These are phyloP conservation scores for Fusarium subglutinans DNA, from an alignment of 2,329 filamentous ascomycete species.

Conservation along the genomic window DNA sequence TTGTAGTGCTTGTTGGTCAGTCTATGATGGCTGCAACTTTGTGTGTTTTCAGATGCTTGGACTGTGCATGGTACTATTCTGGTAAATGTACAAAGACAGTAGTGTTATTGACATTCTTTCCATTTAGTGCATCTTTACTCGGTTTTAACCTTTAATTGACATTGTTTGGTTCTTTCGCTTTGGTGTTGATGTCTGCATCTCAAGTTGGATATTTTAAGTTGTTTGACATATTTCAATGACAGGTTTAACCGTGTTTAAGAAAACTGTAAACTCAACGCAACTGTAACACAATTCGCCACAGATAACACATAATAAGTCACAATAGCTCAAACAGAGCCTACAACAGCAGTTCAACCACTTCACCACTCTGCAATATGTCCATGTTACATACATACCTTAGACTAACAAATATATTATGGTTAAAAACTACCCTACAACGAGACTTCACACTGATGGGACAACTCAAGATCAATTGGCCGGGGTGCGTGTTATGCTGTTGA, in stretches of 20 bases:
- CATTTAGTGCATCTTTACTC: neutral
- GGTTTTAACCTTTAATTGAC: too few species aligned
- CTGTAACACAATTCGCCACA: neutral
- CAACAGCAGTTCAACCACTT: neutral
- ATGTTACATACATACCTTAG: neutral
- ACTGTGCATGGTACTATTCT: neutral
- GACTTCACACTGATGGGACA: neutral
- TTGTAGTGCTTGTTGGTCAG: neutral
- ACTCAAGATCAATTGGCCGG: neutral
- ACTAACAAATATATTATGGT: neutral
- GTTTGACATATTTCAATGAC: too few species aligned
- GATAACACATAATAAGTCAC: neutral
- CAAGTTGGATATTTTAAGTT: neutral
- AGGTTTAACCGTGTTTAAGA: neutral
- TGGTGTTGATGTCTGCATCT: neutral
- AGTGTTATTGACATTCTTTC: neutral
- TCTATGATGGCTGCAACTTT: neutral
- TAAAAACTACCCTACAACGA: slow-evolving; percentile 7
- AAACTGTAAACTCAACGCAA: neutral
- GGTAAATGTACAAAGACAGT: neutral
- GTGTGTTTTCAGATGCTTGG: neutral
- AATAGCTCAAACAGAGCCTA: neutral
- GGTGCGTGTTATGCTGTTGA: neutral
- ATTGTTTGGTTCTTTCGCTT: neutral
- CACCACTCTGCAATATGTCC: neutral